Evolutionary conservation across 345 rosid genomes (phyloP), one percentile per base, ranked within the genome.

Genomic region (Gossypium bickii): DNA sequence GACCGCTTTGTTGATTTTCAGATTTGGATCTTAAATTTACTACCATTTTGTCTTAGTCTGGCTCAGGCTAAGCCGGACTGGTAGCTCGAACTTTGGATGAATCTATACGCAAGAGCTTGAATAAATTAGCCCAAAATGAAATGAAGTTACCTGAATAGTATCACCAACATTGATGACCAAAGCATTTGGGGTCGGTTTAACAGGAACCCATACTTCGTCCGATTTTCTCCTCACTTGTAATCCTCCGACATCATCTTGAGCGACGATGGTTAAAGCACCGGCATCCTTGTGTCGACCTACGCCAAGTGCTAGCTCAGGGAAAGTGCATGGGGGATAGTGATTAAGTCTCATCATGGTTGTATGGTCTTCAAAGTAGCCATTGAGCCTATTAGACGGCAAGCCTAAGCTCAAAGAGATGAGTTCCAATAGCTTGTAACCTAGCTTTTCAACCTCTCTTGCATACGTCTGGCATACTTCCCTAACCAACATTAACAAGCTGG

Each of bases 161-260:
- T 94, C 89, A 34, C 97, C 97, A 64, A 92, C 78, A 76, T 94
- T 94, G 79, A 94, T 89, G 80, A 91, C 89, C 58, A 76, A 92
- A 8, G 95, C 91, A 70, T 89, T 78, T 0, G 84, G 83, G 12
- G 55, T 78, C 1, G 97, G 91, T 74, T 76, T 86, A 12, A 92
- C 89, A 0, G 84, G 80, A 38, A 92, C 75, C 98, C 98, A 94
- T 63, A 82, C 84, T 3, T 93, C 93, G 41, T 92, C 93, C 0
- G 89, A 86, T 83, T 90, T 88, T 70, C 89, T 80, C 71, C 82
- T 80, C 34, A 94, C 85, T 86, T 94, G 84, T 13, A 92, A 83
- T 6, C 97, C 98, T 58, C 95, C 95, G 9, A 94, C 97, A 12
- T 83, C 79, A 74, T 94, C 98, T 73, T 92, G 95, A 18, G 90